Base-by-base conservation (phyloP, 2,329 filamentous ascomycete species). In the Aspergillus sp. region DNA sequence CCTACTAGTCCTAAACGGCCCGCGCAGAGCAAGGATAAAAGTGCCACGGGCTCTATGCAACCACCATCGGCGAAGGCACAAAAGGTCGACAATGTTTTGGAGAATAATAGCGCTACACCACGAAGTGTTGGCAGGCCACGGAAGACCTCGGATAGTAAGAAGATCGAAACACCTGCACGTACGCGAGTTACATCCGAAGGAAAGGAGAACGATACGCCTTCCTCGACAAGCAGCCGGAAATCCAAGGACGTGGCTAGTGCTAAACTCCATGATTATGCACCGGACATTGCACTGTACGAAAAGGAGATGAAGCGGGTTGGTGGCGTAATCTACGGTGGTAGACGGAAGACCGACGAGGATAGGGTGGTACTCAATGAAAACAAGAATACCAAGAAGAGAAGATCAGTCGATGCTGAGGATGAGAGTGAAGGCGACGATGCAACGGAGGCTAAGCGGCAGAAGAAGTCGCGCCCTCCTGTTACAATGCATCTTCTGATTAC, bases 271-370 rank as follows among this genome's bases (percentile, higher is more conserved):
- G 78, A 81, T 31, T 74, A 91, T 45, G 90, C 88, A 1, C 79
- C 85, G 0, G 93, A 98, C 60, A 90, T 97, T 58, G 85, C 85
- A 2, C 72, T 94, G 29, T 98, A 93, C 59, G 86, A 97, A 60
- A 95, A 93, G 62, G 93, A 98, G 69, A 89, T 81, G 72, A 96
- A 95, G 70, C 82, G 93, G 13, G 79, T 78, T 37, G 82, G 82
- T 10, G 82, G 82, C 33, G 78, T 85, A 4, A 70, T 80, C 8
- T 78, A 83, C 51, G 81, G 81, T 27, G 75, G 78, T 10, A 63
- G 74, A 52, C 67, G 71, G 27, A 71, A 67, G 52, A 72, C 57
- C 13, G 69, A 67, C 40, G 65, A 69, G 32, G 67, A 70, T 37
- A 57, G 67, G 37, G 47, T 67, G 26, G 44, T 60, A 10, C 39